Conservation (phyloP, 169 alveolate genomes). For the Plasmodium knowlesi region DNA sequence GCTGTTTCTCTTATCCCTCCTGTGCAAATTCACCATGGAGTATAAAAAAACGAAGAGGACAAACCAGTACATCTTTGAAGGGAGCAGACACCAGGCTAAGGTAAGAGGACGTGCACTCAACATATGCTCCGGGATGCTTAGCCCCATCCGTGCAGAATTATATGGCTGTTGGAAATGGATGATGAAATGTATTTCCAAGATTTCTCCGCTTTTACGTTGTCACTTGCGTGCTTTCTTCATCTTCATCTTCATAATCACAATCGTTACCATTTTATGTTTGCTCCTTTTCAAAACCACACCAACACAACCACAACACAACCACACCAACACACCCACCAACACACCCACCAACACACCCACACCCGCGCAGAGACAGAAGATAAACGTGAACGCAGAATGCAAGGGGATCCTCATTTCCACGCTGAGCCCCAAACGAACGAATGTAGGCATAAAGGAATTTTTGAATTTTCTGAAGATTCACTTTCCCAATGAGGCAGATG, state of each 20-base stretch:
- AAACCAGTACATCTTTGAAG: constrained; percentile 38
- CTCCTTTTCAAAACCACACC: background rate
- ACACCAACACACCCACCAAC: no score
- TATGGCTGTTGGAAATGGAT: background rate
- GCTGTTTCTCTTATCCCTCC: background rate
- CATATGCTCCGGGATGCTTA: no score
- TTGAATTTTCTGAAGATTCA: constrained; percentile 19
- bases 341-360: no score
- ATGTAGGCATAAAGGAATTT: constrained; percentile 34
- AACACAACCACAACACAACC: no score
- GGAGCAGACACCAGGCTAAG: constrained; percentile 48
- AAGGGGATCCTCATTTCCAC: constrained; percentile 60
- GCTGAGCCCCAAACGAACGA: constrained; percentile 7
- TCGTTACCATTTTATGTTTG: background rate
- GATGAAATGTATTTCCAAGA: background rate
- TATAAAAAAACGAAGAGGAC: constrained; percentile 63
- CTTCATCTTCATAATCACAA: no score
- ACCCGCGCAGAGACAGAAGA: constrained; percentile 42
- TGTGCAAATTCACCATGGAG: constrained; percentile 31
- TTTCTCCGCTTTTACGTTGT: background rate
- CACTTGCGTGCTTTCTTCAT: background rate
- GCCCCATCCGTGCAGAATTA: background rate
- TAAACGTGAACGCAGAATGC: constrained; percentile 44
- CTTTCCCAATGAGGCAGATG: constrained; percentile 60
- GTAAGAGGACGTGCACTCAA: background rate